A percentile compares a stretch with the other conserved stretches of the same genome.
Evolutionary conservation across 768 basidiomycete species (phyloP).

Genomic region (Russula compacta): DNA sequence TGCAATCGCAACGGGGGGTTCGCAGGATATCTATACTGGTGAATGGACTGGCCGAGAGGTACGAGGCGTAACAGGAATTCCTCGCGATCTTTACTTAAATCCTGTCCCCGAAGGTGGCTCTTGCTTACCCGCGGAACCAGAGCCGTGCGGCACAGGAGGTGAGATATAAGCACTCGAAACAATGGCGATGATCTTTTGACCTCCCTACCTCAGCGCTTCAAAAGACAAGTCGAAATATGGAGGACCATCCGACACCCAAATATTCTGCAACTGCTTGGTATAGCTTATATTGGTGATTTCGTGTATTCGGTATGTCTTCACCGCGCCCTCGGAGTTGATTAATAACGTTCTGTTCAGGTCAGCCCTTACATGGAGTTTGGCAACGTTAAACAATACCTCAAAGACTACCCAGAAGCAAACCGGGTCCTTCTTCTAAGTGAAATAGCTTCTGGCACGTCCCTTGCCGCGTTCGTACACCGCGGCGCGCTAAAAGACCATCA

Average conservation of each 20-base stretch:
- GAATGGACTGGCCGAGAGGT: conserved; percentile 12
- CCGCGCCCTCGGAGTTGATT: background rate
- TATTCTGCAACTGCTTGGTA: conserved; percentile 13
- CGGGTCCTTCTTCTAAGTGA: conserved; percentile 5
- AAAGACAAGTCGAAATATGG: conserved; percentile 17
- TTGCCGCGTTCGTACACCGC: background rate
- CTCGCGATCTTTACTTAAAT: background rate
- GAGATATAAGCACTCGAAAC: background rate
- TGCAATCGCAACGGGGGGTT: conserved; percentile 10
- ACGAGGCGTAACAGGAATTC: background rate
- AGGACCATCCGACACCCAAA: conserved; percentile 15
- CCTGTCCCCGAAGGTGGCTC: background rate
- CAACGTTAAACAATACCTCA: conserved; percentile 7
- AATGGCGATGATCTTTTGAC: background rate
- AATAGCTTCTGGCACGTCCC: conserved; percentile 7
- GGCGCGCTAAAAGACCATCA: background rate
- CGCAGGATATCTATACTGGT: conserved; percentile 17
- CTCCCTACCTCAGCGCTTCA: conserved; percentile 5
- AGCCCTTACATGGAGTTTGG: conserved; percentile 12
- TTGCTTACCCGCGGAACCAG: conserved; percentile 12
- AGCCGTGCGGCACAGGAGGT: conserved; percentile 9
- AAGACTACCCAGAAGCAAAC: background rate
- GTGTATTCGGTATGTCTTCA: conserved; percentile 8
- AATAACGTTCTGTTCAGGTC: background rate
- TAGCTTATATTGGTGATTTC: conserved; percentile 2